These are phyloP conservation scores for Curvularia spicifera DNA, from an alignment of 2,329 filamentous ascomycete genomes.

Conservation along the genomic window DNA sequence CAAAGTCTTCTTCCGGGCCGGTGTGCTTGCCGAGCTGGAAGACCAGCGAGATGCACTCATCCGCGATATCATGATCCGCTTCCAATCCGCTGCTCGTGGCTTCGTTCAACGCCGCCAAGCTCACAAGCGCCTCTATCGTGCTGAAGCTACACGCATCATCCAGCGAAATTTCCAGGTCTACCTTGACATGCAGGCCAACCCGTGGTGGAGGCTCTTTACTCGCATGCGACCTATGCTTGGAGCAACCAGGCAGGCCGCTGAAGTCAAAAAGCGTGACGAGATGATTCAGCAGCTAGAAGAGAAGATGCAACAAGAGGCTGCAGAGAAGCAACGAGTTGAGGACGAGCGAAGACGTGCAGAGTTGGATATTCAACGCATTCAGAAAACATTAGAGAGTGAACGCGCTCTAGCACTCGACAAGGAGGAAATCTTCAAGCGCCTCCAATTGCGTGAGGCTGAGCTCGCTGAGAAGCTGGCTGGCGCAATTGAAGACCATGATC, in stretches of 20 bases:
- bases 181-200: conserved; percentile 84
- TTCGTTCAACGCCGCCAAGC: conserved; percentile 87
- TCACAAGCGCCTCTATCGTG: conserved; percentile 91
- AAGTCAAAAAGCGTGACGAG: conserved; percentile 94
- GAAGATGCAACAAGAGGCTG: conserved; percentile 78
- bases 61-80: conserved; percentile 88
- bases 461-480: conserved; percentile 91
- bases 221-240: conserved; percentile 95
- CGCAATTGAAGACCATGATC: conserved; percentile 92
- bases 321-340: conserved; percentile 79
- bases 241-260: conserved; percentile 85
- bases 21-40: conserved; percentile 94
- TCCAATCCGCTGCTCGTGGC: conserved; percentile 90
- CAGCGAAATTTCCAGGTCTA: conserved; percentile 95
- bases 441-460: conserved; percentile 89
- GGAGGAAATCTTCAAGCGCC: conserved; percentile 97
- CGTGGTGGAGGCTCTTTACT: conserved; percentile 96
- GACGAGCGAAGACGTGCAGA: conserved; percentile 90
- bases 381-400: conserved; percentile 94
- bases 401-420: conserved; percentile 95
- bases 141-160: conserved; percentile 92
- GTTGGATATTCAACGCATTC: conserved; percentile 83
- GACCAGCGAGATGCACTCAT: conserved; percentile 93
- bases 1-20: conserved; percentile 97
- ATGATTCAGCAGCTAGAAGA: conserved; percentile 87